Base-by-base conservation (phyloP, 805 yeast species). In the Sporopachydermia quercuum region DNA sequence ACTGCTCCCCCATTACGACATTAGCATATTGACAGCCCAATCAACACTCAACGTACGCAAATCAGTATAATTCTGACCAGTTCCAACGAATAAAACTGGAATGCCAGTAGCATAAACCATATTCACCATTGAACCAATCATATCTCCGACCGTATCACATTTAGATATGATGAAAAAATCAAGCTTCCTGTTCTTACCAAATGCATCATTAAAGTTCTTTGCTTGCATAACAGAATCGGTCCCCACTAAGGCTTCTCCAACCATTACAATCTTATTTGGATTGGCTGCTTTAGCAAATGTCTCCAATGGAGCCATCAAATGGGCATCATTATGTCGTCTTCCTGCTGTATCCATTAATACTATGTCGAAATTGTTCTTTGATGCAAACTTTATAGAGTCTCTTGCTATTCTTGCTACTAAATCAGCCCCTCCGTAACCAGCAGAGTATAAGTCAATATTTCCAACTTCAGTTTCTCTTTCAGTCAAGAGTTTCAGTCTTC, bases 161-260 rank as follows among this genome's bases (percentile, higher is more conserved):
- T 89, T 89, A 38, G 94, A 81, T 33, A 89, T 79, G 43, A 89
- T 78, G 61, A 89, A 91, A 55, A 87, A 91, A 57, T 91, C 96
- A 36, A 89, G 63, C 34, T 72, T 68, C 40, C 97, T 65, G 33
- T 68, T 71, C 41, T 78, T 76, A 15, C 97, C 97, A 60, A 91
- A 89, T 0, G 96, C 96, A 49, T 76, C 74, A 55, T 89, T 87
- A 64, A 89, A 89, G 55, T 91, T 87, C 39, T 74, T 74, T 0
- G 97, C 97, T 57, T 89, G 98, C 57, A 81, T 81, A 3, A 91
- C 96, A 1, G 96, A 84, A 55, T 89, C 98, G 0, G 97, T 87
- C 14, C 98, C 98, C 1, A 89, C 97, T 33, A 89, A 65, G 0
- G 98, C 98, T 59, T 89, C 98, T 35, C 96, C 97, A 15, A 89